Conservation (phyloP, 495 filamentous ascomycete species). For the Aspergillus taichungensis region DNA sequence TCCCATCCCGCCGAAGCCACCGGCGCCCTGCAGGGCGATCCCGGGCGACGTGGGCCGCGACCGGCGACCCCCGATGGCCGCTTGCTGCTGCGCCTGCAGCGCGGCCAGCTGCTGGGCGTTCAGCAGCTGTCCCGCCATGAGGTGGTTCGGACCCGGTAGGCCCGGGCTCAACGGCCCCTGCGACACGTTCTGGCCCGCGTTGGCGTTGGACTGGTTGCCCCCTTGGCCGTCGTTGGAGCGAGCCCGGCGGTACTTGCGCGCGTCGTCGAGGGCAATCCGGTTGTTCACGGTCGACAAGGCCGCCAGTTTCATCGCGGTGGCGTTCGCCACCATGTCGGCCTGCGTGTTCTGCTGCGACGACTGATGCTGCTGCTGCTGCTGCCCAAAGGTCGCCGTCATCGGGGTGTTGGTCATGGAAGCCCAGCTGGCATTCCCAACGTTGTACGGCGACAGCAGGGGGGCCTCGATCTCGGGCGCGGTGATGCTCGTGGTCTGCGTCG, state of each 20-base stretch:
- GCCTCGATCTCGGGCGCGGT: conserved; percentile 71
- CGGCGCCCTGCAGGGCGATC: conserved; percentile 62
- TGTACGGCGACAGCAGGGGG: conserved; percentile 84
- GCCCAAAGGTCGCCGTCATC: conserved; percentile 78
- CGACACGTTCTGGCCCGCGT: conserved; percentile 29
- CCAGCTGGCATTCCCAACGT: conserved; percentile 81
- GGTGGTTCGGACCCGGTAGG: conserved; percentile 57
- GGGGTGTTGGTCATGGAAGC: conserved; percentile 98
- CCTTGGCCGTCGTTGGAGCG: conserved; percentile 78
- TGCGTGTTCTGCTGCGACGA: conserved; percentile 46
- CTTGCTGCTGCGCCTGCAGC: conserved; percentile 73
- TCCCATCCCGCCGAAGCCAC: conserved; percentile 53
- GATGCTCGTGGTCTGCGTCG: conserved; percentile 72
- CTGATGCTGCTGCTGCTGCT: conserved; percentile 25
- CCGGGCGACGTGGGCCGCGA: conserved; percentile 93
- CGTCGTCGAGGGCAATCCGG: conserved; percentile 92
- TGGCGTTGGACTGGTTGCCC: conserved; percentile 28
- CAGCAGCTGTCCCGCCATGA: conserved; percentile 80
- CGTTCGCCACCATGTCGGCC: conserved; percentile 97
- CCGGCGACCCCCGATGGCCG: conserved; percentile 67
- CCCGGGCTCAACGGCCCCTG: conserved; percentile 43
- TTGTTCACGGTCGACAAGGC: conserved; percentile 97
- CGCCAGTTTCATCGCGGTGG: conserved; percentile 97
- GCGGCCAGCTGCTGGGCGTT: conserved; percentile 79
- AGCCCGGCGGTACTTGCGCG: conserved; percentile 84